Percentiles rank a stretch among this genome's conserved stretches.
These are phyloP conservation scores for Serendipita sp. DNA, from an alignment of 768 basidiomycete species.

Conservation along the genomic window DNA sequence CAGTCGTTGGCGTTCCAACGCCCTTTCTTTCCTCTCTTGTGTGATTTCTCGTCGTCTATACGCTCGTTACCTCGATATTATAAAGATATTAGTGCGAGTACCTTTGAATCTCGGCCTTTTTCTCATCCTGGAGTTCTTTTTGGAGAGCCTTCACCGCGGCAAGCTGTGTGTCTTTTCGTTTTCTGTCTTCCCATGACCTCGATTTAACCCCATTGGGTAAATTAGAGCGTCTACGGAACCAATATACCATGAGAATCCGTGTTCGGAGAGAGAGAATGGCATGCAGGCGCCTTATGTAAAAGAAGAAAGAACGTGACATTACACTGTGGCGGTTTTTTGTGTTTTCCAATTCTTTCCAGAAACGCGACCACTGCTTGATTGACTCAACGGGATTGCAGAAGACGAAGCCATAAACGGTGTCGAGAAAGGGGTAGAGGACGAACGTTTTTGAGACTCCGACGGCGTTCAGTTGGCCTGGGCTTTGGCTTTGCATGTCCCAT, in stretches of 20 bases:
- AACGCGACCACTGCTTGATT: not conserved
- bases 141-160: conserved; percentile 59
- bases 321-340: not conserved
- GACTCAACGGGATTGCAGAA: not conserved
- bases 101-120: conserved; percentile 49
- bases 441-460: too few species aligned
- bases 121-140: conserved; percentile 59
- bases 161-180: conserved; percentile 47
- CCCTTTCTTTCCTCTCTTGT: conserved; percentile 49
- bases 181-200: conserved; percentile 49
- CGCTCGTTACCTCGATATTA: not conserved
- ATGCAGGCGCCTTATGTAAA: not conserved
- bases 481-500: too few species aligned
- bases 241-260: too few species aligned
- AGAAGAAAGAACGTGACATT: not conserved
- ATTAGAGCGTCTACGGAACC: conserved; percentile 41
- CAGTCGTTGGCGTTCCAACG: conserved; percentile 51
- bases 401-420: not conserved
- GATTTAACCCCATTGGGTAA: conserved; percentile 48
- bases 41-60: conserved; percentile 50
- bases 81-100: conserved; percentile 13
- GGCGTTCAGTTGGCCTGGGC: too few species aligned
- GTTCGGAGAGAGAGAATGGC: not conserved
- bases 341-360: conserved; percentile 3
- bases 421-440: too few species aligned